Percentiles rank a stretch among this genome's conserved stretches.
Evolutionary conservation across 305 asterid species (phyloP).

Genomic region (Solanum chacoense): DNA sequence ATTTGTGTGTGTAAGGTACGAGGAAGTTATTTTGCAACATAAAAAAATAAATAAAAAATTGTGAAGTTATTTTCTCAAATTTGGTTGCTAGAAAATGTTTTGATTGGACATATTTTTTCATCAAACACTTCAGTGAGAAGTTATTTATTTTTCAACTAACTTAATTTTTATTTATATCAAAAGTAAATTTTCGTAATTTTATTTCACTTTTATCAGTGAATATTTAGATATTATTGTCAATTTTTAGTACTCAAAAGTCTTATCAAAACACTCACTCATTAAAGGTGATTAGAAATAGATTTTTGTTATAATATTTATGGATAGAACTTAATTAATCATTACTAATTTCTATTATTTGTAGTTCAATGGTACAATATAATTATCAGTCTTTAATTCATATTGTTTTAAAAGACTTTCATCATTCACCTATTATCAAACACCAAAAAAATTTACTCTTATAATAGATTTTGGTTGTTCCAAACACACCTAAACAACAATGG

Average conservation of each 20-base stretch:
- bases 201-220: not conserved
- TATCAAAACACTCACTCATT: not conserved
- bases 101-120: not conserved
- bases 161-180: not conserved
- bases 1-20: not conserved
- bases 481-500: not conserved
- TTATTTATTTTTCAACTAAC: not conserved
- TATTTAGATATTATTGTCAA: not conserved
- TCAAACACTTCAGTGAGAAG: not conserved
- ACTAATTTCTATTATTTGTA: not conserved
- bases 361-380: not conserved
- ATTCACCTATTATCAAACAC: not conserved
- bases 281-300: not conserved
- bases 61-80: not conserved
- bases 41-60: no score
- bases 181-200: not conserved
- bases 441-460: not conserved
- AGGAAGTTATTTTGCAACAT: not conserved
- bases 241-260: not conserved
- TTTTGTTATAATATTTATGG: not conserved
- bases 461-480: not conserved
- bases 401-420: not conserved
- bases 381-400: not conserved
- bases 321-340: not conserved
- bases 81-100: not conserved